Percentiles rank a stretch among this genome's conserved stretches.
Evolutionary conservation across 2,329 filamentous ascomycete species (phyloP).

Genomic region (Exserohilum turcica): DNA sequence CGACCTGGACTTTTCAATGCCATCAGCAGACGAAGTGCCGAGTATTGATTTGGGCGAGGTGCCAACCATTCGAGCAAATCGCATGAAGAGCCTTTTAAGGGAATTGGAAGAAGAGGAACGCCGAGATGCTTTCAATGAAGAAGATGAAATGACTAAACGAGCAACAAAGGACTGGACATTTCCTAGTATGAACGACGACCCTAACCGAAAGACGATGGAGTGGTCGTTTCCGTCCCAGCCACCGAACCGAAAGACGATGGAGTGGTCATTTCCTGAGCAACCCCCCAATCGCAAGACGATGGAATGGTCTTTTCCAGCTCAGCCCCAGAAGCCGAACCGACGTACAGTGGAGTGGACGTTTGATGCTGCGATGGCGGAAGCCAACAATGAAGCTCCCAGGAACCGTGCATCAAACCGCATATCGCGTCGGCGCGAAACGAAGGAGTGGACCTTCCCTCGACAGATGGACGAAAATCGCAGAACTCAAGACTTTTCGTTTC

Average conservation of each 20-base stretch:
- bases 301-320: constrained; percentile 59
- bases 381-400: constrained; percentile 38
- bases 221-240: constrained; percentile 58
- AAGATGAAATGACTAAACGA: constrained; percentile 42
- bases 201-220: constrained; percentile 56
- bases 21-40: constrained; percentile 39
- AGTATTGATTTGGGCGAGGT: constrained; percentile 56
- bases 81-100: constrained; percentile 55
- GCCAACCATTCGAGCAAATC: constrained; percentile 62
- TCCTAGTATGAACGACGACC: constrained; percentile 49
- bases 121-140: constrained; percentile 31
- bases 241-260: constrained; percentile 50
- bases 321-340: constrained; percentile 46
- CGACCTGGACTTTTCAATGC: constrained; percentile 62
- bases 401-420: constrained; percentile 38
- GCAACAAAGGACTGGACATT: constrained; percentile 62
- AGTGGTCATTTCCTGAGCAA: constrained; percentile 53
- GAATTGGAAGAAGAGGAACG: constrained; percentile 51
- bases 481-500: constrained; percentile 45
- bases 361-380: constrained; percentile 51
- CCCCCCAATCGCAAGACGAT: constrained; percentile 50
- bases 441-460: constrained; percentile 38
- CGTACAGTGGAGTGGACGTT: constrained; percentile 57
- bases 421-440: constrained; percentile 42
- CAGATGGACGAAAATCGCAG: constrained; percentile 33